A percentile compares a stretch with the other conserved stretches of the same genome.
phyloP scores from a whole-genome alignment of 1,139 yeast genomes.

The Spathaspora sp. region DNA sequence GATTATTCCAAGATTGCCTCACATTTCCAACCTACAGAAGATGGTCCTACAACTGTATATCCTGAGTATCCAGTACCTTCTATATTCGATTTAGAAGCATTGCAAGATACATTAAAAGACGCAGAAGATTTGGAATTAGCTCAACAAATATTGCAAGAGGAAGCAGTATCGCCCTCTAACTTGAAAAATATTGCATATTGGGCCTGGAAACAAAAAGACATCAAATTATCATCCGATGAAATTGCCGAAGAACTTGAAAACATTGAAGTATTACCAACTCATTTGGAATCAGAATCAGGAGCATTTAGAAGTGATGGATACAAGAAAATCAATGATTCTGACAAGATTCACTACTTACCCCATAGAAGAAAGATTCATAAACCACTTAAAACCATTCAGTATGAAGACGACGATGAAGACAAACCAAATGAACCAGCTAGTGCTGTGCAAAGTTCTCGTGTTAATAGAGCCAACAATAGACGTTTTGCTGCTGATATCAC shows the following conservation, averaged over 20 bases:
- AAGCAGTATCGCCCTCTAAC: constrained; percentile 20
- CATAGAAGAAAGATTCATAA: constrained; percentile 61
- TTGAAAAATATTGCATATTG: constrained; percentile 51
- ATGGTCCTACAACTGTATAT: constrained; percentile 51
- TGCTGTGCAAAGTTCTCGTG: constrained; percentile 67
- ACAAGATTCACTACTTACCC: constrained; percentile 75
- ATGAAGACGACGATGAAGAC: constrained; percentile 53
- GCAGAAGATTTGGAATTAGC: constrained; percentile 68
- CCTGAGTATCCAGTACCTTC: constrained; percentile 36
- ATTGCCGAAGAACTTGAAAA: constrained; percentile 30
- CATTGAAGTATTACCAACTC: constrained; percentile 30
- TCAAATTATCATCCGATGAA: constrained; percentile 19
- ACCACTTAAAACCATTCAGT: constrained; percentile 56
- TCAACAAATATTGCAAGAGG: constrained; percentile 39
- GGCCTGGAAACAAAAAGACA: constrained; percentile 63
- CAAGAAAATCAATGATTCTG: constrained; percentile 66
- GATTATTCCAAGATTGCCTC: constrained; percentile 32
- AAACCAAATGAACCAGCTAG: constrained; percentile 25
- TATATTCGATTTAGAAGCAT: constrained; percentile 44
- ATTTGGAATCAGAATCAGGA: constrained; percentile 52
- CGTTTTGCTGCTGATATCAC: constrained; percentile 89
- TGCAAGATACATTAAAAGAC: constrained; percentile 63
- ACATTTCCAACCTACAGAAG: constrained; percentile 45
- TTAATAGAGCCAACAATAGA: constrained; percentile 85
- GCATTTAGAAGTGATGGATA: constrained; percentile 78